Conservation (phyloP, 306 rosid species). For the Abrus precatorius region DNA sequence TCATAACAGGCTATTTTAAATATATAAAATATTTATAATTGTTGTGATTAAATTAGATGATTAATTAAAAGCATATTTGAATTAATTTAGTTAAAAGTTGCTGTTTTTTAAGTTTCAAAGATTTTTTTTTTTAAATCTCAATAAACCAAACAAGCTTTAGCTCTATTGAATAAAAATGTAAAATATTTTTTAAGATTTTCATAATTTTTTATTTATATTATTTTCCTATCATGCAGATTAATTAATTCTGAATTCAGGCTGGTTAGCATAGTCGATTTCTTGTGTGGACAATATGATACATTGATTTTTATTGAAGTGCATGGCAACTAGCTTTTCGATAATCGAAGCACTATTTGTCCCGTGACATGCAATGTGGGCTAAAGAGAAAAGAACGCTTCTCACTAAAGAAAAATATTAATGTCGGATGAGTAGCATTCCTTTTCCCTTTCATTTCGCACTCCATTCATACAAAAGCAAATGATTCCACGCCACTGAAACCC, state of each 20-base stretch:
- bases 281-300: not conserved
- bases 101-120: not conserved
- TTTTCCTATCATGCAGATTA: not conserved
- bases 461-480: conserved; percentile 1
- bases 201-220: no score
- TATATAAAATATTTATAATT: not conserved
- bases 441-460: not conserved
- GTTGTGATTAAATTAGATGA: not conserved
- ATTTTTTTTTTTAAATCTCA: not conserved
- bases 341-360: conserved; percentile 50
- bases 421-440: not conserved
- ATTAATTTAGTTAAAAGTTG: not conserved
- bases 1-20: not conserved
- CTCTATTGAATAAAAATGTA: no score
- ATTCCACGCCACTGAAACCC: not conserved
- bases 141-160: no score
- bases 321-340: conserved; percentile 12
- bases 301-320: not conserved
- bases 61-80: not conserved
- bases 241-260: not conserved
- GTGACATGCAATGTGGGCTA: conserved; percentile 41
- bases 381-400: conserved; percentile 17
- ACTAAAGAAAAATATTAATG: not conserved
- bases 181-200: no score
- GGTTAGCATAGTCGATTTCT: not conserved